Conservation (phyloP, 1,139 yeast genomes). For the Diutina ranongensis region DNA sequence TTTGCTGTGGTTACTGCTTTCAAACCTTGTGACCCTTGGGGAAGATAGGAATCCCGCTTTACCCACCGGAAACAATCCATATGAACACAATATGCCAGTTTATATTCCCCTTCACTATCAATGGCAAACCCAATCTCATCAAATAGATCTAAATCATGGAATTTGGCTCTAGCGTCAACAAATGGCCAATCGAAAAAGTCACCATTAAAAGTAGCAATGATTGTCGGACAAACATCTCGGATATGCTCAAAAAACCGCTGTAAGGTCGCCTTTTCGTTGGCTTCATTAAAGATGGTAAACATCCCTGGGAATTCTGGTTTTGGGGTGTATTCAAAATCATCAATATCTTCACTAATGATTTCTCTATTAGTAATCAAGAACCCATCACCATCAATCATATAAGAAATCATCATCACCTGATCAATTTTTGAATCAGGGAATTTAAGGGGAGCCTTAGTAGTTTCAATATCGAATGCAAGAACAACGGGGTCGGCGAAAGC, state of each 20-base stretch:
- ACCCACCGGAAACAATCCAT: conserved; percentile 99
- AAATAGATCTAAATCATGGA: conserved; percentile 80
- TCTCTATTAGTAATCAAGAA: conserved; percentile 88
- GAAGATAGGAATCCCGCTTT: conserved; percentile 93
- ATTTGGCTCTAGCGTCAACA: conserved; percentile 75
- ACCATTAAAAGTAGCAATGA: conserved; percentile 95
- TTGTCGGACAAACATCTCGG: conserved; percentile 81
- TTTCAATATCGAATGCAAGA: conserved; percentile 94
- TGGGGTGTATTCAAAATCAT: conserved; percentile 96
- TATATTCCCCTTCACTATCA: conserved; percentile 86
- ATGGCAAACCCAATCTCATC: conserved; percentile 90
- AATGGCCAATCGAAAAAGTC: conserved; percentile 99
- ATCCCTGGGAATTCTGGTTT: conserved; percentile 90
- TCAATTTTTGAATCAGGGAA: conserved; percentile 92
- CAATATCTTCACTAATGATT: conserved; percentile 87
- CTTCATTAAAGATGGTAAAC: conserved; percentile 84
- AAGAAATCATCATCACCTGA: conserved; percentile 97
- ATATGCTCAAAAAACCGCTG: conserved; percentile 82
- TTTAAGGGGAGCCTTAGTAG: conserved; percentile 91
- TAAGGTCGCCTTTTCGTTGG: conserved; percentile 67
- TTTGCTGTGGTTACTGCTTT: conserved; percentile 97
- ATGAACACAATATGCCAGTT: conserved; percentile 85
- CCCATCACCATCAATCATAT: conserved; percentile 98
- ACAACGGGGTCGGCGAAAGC: conserved; percentile 98
- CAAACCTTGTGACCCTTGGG: conserved; percentile 97